These are phyloP conservation scores for Globisporangium spinosum DNA, from an alignment of 352 stramenopile genomes.

Conservation along the genomic window DNA sequence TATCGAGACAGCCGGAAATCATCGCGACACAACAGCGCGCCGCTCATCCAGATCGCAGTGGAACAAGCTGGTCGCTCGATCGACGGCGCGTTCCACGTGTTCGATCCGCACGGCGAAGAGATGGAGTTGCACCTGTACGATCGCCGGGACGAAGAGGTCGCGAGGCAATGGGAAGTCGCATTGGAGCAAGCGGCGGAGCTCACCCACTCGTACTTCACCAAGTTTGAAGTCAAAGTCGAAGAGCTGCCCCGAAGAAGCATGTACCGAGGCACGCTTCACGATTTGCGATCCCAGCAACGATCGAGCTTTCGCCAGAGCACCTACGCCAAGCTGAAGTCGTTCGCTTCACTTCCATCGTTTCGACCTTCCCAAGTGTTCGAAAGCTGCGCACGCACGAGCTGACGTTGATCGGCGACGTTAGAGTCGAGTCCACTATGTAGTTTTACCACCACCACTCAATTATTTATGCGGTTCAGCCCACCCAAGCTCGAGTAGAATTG, in stretches of 20 bases:
- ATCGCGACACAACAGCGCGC: slow-evolving; percentile 16
- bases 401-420: neutral
- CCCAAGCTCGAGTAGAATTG: neutral
- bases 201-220: slow-evolving; percentile 58
- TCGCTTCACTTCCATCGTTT: slow-evolving; percentile 28
- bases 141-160: slow-evolving; percentile 29
- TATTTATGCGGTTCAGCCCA: slow-evolving; percentile 13
- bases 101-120: slow-evolving; percentile 32
- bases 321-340: slow-evolving; percentile 25
- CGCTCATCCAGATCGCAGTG: slow-evolving; percentile 46
- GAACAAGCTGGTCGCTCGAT: slow-evolving; percentile 17
- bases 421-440: neutral
- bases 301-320: slow-evolving; percentile 28
- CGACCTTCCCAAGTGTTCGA: slow-evolving; percentile 21
- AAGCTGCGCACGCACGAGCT: neutral
- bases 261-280: slow-evolving; percentile 57
- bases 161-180: slow-evolving; percentile 37
- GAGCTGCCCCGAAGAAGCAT: slow-evolving; percentile 57
- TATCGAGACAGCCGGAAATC: slow-evolving; percentile 30
- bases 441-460: neutral
- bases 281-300: slow-evolving; percentile 32
- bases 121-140: slow-evolving; percentile 47
- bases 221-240: slow-evolving; percentile 59
- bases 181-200: slow-evolving; percentile 56
- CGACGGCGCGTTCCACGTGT: slow-evolving; percentile 30